Evolutionary conservation across 176 grass and related monocot species (phyloP), one percentile per base, ranked within the genome.

Genomic region (Avena insularis): DNA sequence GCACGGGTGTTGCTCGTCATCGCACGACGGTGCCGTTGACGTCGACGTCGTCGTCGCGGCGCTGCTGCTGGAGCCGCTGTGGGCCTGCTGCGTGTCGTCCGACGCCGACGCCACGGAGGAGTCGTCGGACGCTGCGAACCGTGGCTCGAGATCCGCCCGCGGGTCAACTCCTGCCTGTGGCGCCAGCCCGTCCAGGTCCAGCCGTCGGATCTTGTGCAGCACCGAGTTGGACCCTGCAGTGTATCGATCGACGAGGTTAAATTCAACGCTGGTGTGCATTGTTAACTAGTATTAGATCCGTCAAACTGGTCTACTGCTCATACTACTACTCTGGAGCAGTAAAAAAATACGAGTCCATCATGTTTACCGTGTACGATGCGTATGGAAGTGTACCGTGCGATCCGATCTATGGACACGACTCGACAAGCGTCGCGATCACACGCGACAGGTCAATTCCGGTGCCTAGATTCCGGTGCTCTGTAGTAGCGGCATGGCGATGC

Each of bases 181-280:
- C 20, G 81, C 60, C 8, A 84, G 80, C 55, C 85, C 85, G 21
- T 87, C 92, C 72, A 94, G 88, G 21, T 87, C 92, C 61, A 94
- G 88, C 88, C 85, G 92, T 71, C 88, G 72, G 86, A 89, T 88
- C 73, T 79, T 87, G 73, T 87, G 90, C 72, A 81, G 23, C 82
- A 25, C n/a, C 61, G 50, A 0, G 50, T 69, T 95, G 36, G 91
- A 76, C 83, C 89, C 97, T 97, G 90, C 73, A 65, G 73, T 75
- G 40, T 7, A 7, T 23, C 8, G 72, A 71, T n/a, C 1, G 48
- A 85, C 29, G 38, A 23, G 15, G 58, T 90, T 56, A 77, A 19
- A 64, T 17, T 43, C 70, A 21, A 64, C 33, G 4, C 4, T 31
- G 40, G 11, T 12, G 36, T 43, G 36, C 9, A 45, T 71, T 21